Percentiles rank a stretch among this genome's conserved stretches.
Conservation (phyloP, 2,329 filamentous ascomycete species). For the Coniochaeta sp. region DNA sequence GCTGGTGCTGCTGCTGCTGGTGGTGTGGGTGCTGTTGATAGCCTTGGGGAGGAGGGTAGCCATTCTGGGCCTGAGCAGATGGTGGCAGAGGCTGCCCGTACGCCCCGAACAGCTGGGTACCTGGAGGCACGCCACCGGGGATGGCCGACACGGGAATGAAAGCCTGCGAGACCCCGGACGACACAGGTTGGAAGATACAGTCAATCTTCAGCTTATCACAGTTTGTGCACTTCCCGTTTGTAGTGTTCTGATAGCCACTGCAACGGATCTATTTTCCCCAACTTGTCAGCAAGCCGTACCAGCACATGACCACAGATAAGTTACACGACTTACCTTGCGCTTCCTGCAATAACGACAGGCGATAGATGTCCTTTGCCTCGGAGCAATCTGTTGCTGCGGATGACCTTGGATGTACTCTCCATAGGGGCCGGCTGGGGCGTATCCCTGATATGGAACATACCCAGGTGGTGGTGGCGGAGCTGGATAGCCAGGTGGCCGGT, state of each 20-base stretch:
- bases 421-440: conserved; percentile 18
- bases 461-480: conserved; percentile 12
- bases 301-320: background rate
- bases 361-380: conserved; percentile 51
- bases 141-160: conserved; percentile 53
- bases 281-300: background rate
- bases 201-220: conserved; percentile 56
- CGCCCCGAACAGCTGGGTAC: conserved; percentile 48
- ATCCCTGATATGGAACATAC: conserved; percentile 19
- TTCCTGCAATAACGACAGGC: conserved; percentile 55
- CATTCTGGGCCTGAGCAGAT: conserved; percentile 8
- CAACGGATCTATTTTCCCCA: conserved; percentile 44
- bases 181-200: conserved; percentile 54
- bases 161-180: conserved; percentile 46
- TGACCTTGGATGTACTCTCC: conserved; percentile 23
- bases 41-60: conserved; percentile 11
- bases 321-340: conserved; percentile 39
- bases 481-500: background rate
- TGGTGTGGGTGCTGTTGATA: conserved; percentile 16
- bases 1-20: background rate
- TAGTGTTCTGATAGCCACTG: conserved; percentile 52
- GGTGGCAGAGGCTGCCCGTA: conserved; percentile 47
- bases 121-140: conserved; percentile 49
- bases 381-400: conserved; percentile 39
- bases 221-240: conserved; percentile 53